Percentiles rank a stretch among this genome's conserved stretches.
phyloP scores from a whole-genome alignment of 1,284 basidiomycete species.

The Ganoderma multipileum region DNA sequence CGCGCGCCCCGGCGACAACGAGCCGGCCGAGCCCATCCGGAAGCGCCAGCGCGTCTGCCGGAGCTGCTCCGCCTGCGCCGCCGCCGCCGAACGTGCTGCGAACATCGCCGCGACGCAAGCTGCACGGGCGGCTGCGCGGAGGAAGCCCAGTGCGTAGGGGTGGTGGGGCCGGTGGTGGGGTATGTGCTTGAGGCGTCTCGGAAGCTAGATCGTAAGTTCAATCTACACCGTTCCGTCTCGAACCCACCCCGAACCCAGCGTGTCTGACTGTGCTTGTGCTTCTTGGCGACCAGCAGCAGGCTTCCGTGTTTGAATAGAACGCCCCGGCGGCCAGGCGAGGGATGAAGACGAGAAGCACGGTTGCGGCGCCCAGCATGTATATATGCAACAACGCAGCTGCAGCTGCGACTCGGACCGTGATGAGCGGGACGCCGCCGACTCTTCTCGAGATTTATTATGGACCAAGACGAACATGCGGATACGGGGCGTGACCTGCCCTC shows the following conservation, averaged over 20 bases:
- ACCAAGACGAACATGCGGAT: conserved; percentile 7
- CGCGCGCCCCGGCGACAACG: conserved; percentile 23
- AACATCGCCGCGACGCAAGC: conserved; percentile 26
- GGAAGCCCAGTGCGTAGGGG: conserved; percentile 16
- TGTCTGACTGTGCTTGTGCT: not conserved
- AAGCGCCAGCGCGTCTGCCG: conserved; percentile 34
- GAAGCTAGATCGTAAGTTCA: conserved; percentile 23
- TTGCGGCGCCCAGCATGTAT: conserved; percentile 24
- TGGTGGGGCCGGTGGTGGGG: conserved; percentile 7
- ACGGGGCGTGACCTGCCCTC: conserved; percentile 15
- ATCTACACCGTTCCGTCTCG: not conserved
- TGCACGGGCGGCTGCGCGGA: conserved; percentile 13
- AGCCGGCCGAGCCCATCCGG: conserved; percentile 13
- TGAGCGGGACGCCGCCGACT: conserved; percentile 18
- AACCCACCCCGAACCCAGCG: not conserved
- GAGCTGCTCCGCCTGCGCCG: conserved; percentile 33
- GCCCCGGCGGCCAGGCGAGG: conserved; percentile 21
- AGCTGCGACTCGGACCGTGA: conserved; percentile 13
- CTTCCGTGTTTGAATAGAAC: conserved; percentile 14
- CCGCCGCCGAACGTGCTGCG: conserved; percentile 30
- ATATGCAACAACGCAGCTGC: conserved; percentile 16
- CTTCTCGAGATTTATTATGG: conserved; percentile 7
- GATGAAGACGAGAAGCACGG: conserved; percentile 11
- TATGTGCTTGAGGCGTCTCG: conserved; percentile 19
- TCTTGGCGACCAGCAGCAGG: conserved; percentile 15